Base-by-base conservation (phyloP, 345 rosid species). In the Microcos paniculata region DNA sequence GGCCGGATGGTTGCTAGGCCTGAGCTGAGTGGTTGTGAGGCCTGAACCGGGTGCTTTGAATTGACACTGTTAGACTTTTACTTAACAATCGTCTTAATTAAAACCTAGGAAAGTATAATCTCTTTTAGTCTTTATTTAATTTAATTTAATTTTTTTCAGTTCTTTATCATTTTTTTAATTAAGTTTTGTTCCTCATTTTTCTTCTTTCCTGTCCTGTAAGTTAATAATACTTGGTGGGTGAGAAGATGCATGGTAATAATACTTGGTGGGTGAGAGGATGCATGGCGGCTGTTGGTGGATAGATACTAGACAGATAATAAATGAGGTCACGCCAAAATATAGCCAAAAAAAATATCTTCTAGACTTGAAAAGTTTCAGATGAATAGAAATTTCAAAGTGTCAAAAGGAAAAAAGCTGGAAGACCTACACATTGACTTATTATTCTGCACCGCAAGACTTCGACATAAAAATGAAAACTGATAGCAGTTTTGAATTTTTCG, bases 211-310 rank as follows among this genome's bases (percentile, higher is more conserved):
- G 66, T 15, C 76, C 6, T 72, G 18, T 19, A 43, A 72, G 67
- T 21, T 58, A 70, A 9, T 7, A 18, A 35, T 3, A 4, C 28
- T 38, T 40, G 69, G 69, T 63, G 30, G 49, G 49, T 12, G n/a
- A 63, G 69, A 63, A 63, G 45, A n/a, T 51, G 58, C 49, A 69
- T 30, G 75, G 75, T n/a, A n/a, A n/a, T n/a, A n/a, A n/a, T n/a
- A n/a, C n/a, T n/a, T n/a, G n/a, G n/a, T n/a, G n/a, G n/a, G n/a
- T n/a, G n/a, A n/a, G n/a, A n/a, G n/a, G n/a, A n/a, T n/a, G n/a
- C n/a, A n/a, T n/a, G n/a, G n/a, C 42, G 53, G 75, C 40, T 40
- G 55, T 6, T 56, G 62, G 35, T 42, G 40, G 76, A 15, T 18
- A 24, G 56, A 24, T n/a, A n/a, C n/a, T n/a, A n/a, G n/a, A n/a